Percentiles rank a stretch among this genome's conserved stretches.
Conservation (phyloP, 176 grass and related monocot species). For the Thinopyrum elongatum region DNA sequence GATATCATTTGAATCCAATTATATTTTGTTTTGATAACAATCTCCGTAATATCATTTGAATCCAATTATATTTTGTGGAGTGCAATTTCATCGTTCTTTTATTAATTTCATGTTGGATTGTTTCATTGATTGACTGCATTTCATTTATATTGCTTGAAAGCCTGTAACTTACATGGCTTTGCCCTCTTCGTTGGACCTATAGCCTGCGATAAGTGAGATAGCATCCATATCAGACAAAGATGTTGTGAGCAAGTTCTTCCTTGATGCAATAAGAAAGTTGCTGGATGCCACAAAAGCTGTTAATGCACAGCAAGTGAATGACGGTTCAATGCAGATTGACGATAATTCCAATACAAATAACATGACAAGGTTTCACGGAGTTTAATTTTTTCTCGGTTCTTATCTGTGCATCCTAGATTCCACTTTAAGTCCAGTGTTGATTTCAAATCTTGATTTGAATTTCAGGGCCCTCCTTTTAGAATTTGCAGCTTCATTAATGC, state of each 20-base stretch:
- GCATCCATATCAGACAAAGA: conserved; percentile 84
- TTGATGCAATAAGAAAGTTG: conserved; percentile 60
- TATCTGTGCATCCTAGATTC: conserved; percentile 16
- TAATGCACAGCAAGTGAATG: conserved; percentile 54
- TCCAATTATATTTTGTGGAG: not conserved
- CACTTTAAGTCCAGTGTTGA: not conserved
- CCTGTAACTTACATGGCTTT: not conserved
- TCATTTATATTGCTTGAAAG: conserved; percentile 18
- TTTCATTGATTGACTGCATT: conserved; percentile 10
- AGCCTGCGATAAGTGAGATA: conserved; percentile 78
- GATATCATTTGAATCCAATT: not conserved
- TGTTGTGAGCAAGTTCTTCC: conserved; percentile 62
- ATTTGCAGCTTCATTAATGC: conserved; percentile 80
- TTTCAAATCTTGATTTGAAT: conserved; percentile 19
- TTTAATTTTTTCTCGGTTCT: conserved; percentile 26
- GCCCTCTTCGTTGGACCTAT: conserved; percentile 29
- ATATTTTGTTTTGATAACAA: not conserved
- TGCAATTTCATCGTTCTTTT: not conserved
- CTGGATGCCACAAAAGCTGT: conserved; percentile 74
- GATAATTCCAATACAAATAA: conserved; percentile 37
- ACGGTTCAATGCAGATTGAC: conserved; percentile 62
- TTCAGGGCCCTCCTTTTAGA: conserved; percentile 81
- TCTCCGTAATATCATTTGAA: not conserved
- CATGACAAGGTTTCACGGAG: conserved; percentile 46
- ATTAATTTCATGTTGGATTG: not conserved